A percentile compares a stretch with the other conserved stretches of the same genome.
These are phyloP conservation scores for Plectosphaerella cucumerina DNA, from an alignment of 2,329 filamentous ascomycete genomes.

Conservation along the genomic window DNA sequence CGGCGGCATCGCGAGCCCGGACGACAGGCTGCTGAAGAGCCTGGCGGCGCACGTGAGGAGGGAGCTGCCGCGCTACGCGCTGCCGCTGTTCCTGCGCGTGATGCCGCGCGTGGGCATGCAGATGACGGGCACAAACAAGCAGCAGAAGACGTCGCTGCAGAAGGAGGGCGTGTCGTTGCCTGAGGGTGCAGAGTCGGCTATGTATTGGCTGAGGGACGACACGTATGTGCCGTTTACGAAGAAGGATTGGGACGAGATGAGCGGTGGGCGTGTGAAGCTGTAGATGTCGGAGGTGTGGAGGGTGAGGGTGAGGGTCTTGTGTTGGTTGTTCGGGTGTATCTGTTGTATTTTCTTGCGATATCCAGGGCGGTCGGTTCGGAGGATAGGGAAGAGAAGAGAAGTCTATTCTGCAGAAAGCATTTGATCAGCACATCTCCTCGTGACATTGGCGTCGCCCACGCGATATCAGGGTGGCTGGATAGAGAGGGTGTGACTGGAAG, in stretches of 20 bases:
- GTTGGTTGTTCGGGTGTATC: too few species aligned
- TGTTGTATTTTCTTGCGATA: too few species aligned
- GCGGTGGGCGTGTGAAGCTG: constrained; percentile 66
- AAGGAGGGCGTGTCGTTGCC: constrained; percentile 68
- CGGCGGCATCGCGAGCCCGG: constrained; percentile 32
- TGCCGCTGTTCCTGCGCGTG: constrained; percentile 73
- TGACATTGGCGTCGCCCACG: too few species aligned
- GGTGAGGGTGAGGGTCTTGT: not conserved
- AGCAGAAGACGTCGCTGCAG: constrained; percentile 74
- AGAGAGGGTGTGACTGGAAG: too few species aligned
- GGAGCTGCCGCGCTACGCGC: constrained; percentile 67
- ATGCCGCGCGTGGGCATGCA: constrained; percentile 53
- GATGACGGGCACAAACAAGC: constrained; percentile 82
- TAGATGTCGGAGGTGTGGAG: constrained; percentile 27
- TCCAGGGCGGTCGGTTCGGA: too few species aligned
- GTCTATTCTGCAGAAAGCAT: too few species aligned
- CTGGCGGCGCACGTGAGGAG: constrained; percentile 55
- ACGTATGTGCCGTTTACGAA: constrained; percentile 65
- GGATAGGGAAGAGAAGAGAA: too few species aligned
- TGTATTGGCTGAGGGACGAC: constrained; percentile 63
- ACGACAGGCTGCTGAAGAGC: constrained; percentile 44
- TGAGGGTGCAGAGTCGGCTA: constrained; percentile 41
- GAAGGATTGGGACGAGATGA: constrained; percentile 65
- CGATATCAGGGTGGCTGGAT: too few species aligned
- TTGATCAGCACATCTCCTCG: too few species aligned